Base-by-base conservation (phyloP, 2,329 filamentous ascomycete genomes). In the Metarhizium guizhouense region DNA sequence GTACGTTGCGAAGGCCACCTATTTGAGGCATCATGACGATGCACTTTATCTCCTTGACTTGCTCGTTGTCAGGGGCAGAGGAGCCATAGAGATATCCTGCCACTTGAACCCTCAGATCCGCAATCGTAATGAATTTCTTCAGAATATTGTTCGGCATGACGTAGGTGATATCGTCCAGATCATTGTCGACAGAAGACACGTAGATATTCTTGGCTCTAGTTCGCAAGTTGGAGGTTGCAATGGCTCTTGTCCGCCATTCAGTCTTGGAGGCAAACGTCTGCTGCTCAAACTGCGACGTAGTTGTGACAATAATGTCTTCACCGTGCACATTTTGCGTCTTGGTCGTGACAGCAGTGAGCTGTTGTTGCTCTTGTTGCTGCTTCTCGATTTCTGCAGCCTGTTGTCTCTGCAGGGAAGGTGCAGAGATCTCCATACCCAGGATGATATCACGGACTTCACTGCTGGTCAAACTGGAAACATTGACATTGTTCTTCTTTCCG, bases 401-500 rank as follows among this genome's bases (percentile, higher is more conserved):
- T 73, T 99, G 95, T 67, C 95, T 86, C 75, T 99, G 94, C 85
- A 99, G 88, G 1, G 93, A 97, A 29, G 94, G 94, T 32, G 94
- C 95, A 57, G 90, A 96, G 57, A 99, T 99, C 70, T 99, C 95
- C 95, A 99, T 99, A 81, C 94, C 94, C 60, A 99, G 75, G 64
- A 99, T 99, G 65, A 99, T 97, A 68, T 99, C 94, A 64, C 94
- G 86, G 52, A 99, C 94, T 82, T 99, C 94, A 65, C 89, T 96
- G 68, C 85, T 96, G 1, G 94, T 99, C 73, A 99, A 79, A 70
- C 91, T 96, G 16, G 95, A 95, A 13, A 94, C 93, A 65, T 99
- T 99, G 76, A 99, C 94, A 64, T 97, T 99, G 78, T 99, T 99
- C 82, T 99, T 99, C 83, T 97, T 99, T 68, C 94, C 94, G 69